A percentile compares a stretch with the other conserved stretches of the same genome.
These are phyloP conservation scores for Termitomyces sp. DNA, from an alignment of 768 basidiomycete genomes.

Conservation along the genomic window DNA sequence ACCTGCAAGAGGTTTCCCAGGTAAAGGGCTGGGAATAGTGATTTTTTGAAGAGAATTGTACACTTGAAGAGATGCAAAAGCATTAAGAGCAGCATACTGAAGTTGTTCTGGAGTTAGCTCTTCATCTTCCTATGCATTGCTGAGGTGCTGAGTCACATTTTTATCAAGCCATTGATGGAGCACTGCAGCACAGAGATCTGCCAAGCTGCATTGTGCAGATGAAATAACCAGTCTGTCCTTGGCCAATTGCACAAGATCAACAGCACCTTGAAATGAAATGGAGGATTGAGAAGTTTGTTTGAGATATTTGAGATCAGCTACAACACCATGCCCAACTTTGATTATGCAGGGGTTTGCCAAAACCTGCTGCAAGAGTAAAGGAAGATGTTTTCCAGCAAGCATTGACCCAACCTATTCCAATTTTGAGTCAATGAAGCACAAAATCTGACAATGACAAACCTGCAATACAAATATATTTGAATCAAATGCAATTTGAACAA, in stretches of 20 bases:
- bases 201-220: constrained; percentile 22
- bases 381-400: constrained; percentile 15
- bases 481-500: too few relatives aligned
- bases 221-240: constrained; percentile 23
- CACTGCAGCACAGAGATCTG: constrained; percentile 28
- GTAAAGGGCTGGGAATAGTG: background rate
- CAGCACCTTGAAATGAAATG: constrained; percentile 21
- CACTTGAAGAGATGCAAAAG: constrained; percentile 16
- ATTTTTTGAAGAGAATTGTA: constrained; percentile 15
- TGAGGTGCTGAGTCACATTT: constrained; percentile 18
- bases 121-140: constrained; percentile 19
- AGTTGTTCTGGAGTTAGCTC: constrained; percentile 17
- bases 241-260: constrained; percentile 28
- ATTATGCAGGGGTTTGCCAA: too few relatives aligned
- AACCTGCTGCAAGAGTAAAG: too few relatives aligned
- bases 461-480: too few relatives aligned
- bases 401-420: too few relatives aligned
- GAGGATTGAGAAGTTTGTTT: background rate
- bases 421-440: too few relatives aligned
- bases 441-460: too few relatives aligned
- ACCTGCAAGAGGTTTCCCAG: background rate
- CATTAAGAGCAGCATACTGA: constrained; percentile 21
- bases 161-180: constrained; percentile 22
- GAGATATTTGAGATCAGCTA: constrained; percentile 9
- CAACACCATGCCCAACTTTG: too few relatives aligned